Conservation (phyloP, 2,329 filamentous ascomycete species). For the Cladosporium sp. region DNA sequence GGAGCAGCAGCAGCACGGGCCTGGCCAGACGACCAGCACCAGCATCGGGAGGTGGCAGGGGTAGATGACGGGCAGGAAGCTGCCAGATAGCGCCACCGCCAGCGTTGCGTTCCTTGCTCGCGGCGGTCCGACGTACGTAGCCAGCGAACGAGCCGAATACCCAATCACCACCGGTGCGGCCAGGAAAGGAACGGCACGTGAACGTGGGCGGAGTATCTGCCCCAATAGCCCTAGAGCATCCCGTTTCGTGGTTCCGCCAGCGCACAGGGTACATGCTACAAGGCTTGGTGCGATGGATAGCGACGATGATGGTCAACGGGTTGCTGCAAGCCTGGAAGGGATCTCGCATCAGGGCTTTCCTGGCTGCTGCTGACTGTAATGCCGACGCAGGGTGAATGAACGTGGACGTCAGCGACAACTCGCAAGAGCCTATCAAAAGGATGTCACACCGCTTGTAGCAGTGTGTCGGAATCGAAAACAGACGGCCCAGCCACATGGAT, state of each 20-base stretch:
- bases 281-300: conserved; percentile 2
- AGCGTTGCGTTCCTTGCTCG: conserved; percentile 22
- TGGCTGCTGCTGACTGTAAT: conserved; percentile 19
- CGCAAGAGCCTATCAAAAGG: conserved; percentile 4
- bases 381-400: conserved; percentile 17
- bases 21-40: conserved; percentile 3
- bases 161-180: conserved; percentile 9
- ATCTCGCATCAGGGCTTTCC: conserved; percentile 14
- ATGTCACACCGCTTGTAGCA: conserved; percentile 18
- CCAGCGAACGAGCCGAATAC: conserved; percentile 5
- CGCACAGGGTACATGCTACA: conserved; percentile 16
- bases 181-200: conserved; percentile 20
- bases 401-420: conserved; percentile 16
- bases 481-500: conserved; percentile 16
- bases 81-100: conserved; percentile 20
- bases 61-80: conserved; percentile 21
- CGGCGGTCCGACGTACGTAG: conserved; percentile 22
- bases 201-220: conserved; percentile 16
- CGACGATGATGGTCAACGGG: conserved; percentile 9
- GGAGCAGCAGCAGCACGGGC: conserved; percentile 14
- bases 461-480: conserved; percentile 7
- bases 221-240: conserved; percentile 15
- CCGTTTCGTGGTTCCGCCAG: conserved; percentile 17
- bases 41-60: conserved; percentile 19
- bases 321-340: conserved; percentile 13